A percentile compares a stretch with the other conserved stretches of the same genome.
Evolutionary conservation across 352 stramenopile genomes (phyloP).

Genomic region (Pythium periplocum): DNA sequence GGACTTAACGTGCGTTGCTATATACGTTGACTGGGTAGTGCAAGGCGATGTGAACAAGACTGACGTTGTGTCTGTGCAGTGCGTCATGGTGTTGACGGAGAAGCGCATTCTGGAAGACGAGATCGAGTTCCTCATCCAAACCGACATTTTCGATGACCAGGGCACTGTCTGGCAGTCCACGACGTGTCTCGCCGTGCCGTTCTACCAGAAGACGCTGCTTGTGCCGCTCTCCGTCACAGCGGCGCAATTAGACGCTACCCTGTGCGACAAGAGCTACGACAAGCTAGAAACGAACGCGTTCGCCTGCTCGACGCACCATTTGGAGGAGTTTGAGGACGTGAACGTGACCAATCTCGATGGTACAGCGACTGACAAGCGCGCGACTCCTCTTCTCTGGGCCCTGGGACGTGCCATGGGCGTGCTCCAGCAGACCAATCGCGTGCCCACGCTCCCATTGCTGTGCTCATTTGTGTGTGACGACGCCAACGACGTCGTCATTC

Average conservation of each 20-base stretch:
- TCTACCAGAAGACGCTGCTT: constrained; percentile 50
- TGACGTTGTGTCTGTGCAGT: constrained; percentile 24
- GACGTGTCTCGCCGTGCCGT: constrained; percentile 54
- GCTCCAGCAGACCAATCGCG: constrained; percentile 41
- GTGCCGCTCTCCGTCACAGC: constrained; percentile 39
- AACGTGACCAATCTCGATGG: constrained; percentile 40
- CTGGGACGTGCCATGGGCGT: constrained; percentile 33
- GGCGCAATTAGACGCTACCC: constrained; percentile 30
- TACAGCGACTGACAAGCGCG: constrained; percentile 10
- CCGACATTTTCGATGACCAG: constrained; percentile 65
- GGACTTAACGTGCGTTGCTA: constrained; percentile 27
- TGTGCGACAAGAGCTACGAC: constrained; percentile 19
- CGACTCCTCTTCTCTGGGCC: constrained; percentile 54
- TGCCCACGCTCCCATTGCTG: constrained; percentile 50
- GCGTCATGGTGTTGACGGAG: constrained; percentile 69
- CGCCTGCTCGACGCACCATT: constrained; percentile 36
- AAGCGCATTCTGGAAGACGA: constrained; percentile 66
- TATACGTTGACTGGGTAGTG: not conserved
- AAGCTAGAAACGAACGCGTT: constrained; percentile 21
- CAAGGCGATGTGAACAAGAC: constrained; percentile 4
- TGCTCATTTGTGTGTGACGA: constrained; percentile 37
- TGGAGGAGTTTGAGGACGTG: constrained; percentile 51
- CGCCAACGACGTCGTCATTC: constrained; percentile 21
- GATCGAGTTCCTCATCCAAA: constrained; percentile 73
- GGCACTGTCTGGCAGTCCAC: constrained; percentile 76